Evolutionary conservation across 192 early-diverging fungal species (phyloP).

Genomic region (Backusella tarrabulga): DNA sequence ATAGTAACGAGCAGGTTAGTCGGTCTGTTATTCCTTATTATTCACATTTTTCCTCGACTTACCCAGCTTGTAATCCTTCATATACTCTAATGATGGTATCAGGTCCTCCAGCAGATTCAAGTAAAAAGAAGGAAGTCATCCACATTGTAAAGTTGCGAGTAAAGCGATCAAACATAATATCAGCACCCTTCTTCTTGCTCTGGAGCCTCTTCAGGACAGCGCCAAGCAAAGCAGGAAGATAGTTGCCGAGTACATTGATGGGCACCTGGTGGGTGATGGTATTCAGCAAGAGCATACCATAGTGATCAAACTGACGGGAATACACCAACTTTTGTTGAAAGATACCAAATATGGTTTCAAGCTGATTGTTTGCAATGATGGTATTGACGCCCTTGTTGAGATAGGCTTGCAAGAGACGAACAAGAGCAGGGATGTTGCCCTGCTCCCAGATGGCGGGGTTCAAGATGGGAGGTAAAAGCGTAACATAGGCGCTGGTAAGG

Average conservation of each 20-base stretch:
- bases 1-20: conserved; percentile 7
- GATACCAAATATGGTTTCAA: conserved; percentile 88
- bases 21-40: background rate
- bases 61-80: conserved; percentile 61
- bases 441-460: conserved; percentile 88
- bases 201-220: conserved; percentile 47
- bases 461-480: conserved; percentile 75
- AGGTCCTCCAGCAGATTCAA: conserved; percentile 59
- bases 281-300: conserved; percentile 80
- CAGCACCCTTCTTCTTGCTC: conserved; percentile 41
- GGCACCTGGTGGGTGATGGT: conserved; percentile 78
- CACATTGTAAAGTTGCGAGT: conserved; percentile 67
- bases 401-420: conserved; percentile 85
- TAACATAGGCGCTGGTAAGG: conserved; percentile 73
- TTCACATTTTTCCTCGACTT: background rate
- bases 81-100: conserved; percentile 58
- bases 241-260: conserved; percentile 43
- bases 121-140: conserved; percentile 58
- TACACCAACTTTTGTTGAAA: conserved; percentile 85
- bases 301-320: conserved; percentile 81
- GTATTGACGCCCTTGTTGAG: conserved; percentile 68
- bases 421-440: conserved; percentile 95
- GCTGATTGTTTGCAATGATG: conserved; percentile 67
- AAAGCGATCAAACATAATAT: conserved; percentile 50
- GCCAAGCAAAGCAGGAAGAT: conserved; percentile 46